These are phyloP conservation scores for Aspergillus incahuasiensis DNA, from an alignment of 495 filamentous ascomycete species.

Conservation along the genomic window DNA sequence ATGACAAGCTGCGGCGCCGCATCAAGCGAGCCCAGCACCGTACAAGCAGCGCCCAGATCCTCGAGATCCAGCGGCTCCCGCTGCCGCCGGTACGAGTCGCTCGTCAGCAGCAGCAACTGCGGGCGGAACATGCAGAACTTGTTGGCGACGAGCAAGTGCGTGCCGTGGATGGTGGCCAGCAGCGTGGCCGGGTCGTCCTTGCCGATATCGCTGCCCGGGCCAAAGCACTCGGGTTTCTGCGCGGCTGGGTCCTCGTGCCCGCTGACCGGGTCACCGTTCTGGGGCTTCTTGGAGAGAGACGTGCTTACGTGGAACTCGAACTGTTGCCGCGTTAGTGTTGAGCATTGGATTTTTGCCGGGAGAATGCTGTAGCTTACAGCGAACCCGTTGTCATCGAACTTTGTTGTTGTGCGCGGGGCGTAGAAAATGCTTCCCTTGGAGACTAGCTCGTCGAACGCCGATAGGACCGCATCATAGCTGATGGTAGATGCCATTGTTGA, in stretches of 20 bases:
- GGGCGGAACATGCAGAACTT: slow-evolving; percentile 38
- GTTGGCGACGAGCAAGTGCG: slow-evolving; percentile 36
- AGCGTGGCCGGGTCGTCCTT: background rate
- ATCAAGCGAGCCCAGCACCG: slow-evolving; percentile 12
- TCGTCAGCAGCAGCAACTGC: slow-evolving; percentile 35
- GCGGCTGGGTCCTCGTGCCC: background rate
- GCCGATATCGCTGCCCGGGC: slow-evolving; percentile 5
- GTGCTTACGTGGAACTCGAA: slow-evolving; percentile 6
- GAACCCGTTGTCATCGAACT: background rate
- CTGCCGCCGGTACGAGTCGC: slow-evolving; percentile 35
- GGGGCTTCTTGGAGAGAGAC: slow-evolving; percentile 1
- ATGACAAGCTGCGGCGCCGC: slow-evolving; percentile 21
- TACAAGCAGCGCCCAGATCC: slow-evolving; percentile 21
- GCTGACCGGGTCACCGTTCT: slow-evolving; percentile 1
- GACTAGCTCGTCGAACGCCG: slow-evolving; percentile 1
- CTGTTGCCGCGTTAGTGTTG: background rate
- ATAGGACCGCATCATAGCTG: background rate
- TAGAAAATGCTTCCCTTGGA: background rate
- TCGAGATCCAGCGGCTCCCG: slow-evolving; percentile 18
- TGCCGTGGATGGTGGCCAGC: slow-evolving; percentile 6
- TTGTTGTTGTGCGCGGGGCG: background rate
- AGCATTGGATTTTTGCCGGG: background rate
- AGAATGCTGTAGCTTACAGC: background rate
- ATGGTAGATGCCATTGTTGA: background rate
- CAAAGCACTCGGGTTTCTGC: slow-evolving; percentile 1